Conservation (phyloP, 176 grass and related monocot genomes). For the Cymbopogon citratus region DNA sequence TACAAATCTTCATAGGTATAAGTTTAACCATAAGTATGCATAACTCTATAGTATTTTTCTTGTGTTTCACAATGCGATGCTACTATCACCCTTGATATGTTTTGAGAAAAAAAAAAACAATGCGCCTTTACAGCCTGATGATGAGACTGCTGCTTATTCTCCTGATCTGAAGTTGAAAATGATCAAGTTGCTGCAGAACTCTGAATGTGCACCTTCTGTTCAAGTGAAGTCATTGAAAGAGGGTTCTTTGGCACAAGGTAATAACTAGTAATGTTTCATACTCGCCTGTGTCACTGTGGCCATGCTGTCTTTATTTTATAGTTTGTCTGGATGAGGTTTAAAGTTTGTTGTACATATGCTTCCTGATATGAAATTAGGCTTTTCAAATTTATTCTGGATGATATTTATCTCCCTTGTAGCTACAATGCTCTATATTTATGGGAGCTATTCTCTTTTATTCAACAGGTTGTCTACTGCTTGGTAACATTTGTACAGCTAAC, state of each 20-base stretch:
- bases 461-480: too few species aligned
- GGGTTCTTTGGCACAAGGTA: slow-evolving; percentile 41
- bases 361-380: not conserved
- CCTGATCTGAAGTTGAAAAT: slow-evolving; percentile 84
- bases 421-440: not conserved
- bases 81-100: slow-evolving; percentile 6
- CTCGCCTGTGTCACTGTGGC: not conserved
- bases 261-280: not conserved
- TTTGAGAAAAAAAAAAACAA: not conserved
- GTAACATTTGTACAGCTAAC: too few species aligned
- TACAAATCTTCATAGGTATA: slow-evolving; percentile 1
- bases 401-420: not conserved
- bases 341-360: not conserved
- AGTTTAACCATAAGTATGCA: not conserved
- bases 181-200: slow-evolving; percentile 70
- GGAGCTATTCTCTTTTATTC: not conserved
- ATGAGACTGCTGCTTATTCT: slow-evolving; percentile 73
- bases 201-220: slow-evolving; percentile 27
- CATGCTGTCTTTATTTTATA: not conserved
- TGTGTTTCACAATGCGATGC: slow-evolving; percentile 15
- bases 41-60: not conserved
- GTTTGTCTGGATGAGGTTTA: not conserved
- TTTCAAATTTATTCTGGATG: not conserved
- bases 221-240: slow-evolving; percentile 37
- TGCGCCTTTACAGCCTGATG: slow-evolving; percentile 56